phyloP scores from a whole-genome alignment of 2,329 filamentous ascomycete species.

The Claviceps africana region DNA sequence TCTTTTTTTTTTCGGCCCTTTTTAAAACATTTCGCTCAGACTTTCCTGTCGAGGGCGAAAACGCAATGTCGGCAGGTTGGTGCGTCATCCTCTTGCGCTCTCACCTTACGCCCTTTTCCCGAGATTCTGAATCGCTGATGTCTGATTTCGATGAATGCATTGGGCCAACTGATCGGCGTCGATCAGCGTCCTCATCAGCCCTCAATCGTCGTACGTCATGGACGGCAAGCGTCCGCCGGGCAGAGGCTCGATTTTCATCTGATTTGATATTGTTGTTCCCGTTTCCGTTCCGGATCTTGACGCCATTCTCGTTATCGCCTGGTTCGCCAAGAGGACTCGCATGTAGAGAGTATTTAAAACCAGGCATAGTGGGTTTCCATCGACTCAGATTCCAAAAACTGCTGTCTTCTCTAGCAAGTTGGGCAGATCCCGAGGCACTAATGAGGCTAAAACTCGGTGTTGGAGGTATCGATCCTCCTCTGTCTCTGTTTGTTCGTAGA shows the following conservation, averaged over 20 bases:
- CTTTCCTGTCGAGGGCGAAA: no score
- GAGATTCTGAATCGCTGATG: constrained; percentile 11
- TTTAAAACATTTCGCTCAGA: constrained; percentile 2
- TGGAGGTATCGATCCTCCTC: constrained; percentile 25
- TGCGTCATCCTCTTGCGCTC: constrained; percentile 9
- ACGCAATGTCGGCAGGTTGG: no score
- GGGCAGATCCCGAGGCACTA: constrained; percentile 19
- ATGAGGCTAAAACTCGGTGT: constrained; percentile 42
- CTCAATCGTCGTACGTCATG: constrained; percentile 15
- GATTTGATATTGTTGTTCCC: constrained; percentile 14
- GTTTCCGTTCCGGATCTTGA: constrained; percentile 12
- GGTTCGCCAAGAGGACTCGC: constrained; percentile 11
- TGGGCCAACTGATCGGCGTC: constrained; percentile 18
- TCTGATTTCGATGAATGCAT: constrained; percentile 10
- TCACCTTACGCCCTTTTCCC: constrained; percentile 10
- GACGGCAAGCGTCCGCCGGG: constrained; percentile 18
- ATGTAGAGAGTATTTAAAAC: constrained; percentile 17
- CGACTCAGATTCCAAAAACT: constrained; percentile 44
- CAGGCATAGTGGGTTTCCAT: constrained; percentile 32
- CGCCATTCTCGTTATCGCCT: constrained; percentile 3
- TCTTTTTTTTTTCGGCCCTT: no score
- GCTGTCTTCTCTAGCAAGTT: constrained; percentile 27
- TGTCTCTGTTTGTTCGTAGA: constrained; percentile 11
- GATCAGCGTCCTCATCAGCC: constrained; percentile 12
- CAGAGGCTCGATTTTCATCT: constrained; percentile 18